Evolutionary conservation across 2,329 filamentous ascomycete genomes (phyloP), one percentile per base, ranked within the genome.

Genomic region (Aspergillus pseudoviridinutans): DNA sequence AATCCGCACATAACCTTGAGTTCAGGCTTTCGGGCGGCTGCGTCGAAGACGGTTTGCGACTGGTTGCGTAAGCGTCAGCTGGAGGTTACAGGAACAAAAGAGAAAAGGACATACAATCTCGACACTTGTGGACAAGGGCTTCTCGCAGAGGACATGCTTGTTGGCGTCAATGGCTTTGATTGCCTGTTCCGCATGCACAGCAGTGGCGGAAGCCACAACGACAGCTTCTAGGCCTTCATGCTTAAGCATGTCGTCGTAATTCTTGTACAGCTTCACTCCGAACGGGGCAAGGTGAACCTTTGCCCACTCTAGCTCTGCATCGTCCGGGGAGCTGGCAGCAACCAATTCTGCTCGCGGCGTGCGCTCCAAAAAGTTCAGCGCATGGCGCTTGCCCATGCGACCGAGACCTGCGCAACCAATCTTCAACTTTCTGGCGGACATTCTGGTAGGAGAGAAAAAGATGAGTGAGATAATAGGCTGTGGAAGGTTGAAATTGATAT

Each of bases 1-100:
- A 84, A 85, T 12, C 82, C 82, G 63, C 81, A 84, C 77, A 87
- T 80, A 58, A 86, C 82, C 69, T 85, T 86, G 25, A 83, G 75
- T 42, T 83, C 65, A 2, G 83, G 82, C 53, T 79, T 57, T 24
- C 73, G 74, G 53, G 74, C 71, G 29, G 82, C 80, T 4, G 82
- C 82, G 50, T 82, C 79, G 59, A 88, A 77, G 44, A 89, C 85
- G 22, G 79, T 74, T 75, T 86, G 80, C 52, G 82, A 85, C 83
- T 86, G 25, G 41, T 32, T 29, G 20, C 24, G 3, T 14, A 10
- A 10, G 25, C 25, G 47, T 51, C 44, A 54, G 47, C 27, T 14
- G 20, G 12, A 51, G 9, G 14, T 20, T 46, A 20, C 35, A n/a
- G 32, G 25, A 3, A 8, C 1, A 35, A 5, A n/a, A 25, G 24